phyloP scores from a whole-genome alignment of 2,329 filamentous ascomycete species.

The Phaeoacremonium minimum region DNA sequence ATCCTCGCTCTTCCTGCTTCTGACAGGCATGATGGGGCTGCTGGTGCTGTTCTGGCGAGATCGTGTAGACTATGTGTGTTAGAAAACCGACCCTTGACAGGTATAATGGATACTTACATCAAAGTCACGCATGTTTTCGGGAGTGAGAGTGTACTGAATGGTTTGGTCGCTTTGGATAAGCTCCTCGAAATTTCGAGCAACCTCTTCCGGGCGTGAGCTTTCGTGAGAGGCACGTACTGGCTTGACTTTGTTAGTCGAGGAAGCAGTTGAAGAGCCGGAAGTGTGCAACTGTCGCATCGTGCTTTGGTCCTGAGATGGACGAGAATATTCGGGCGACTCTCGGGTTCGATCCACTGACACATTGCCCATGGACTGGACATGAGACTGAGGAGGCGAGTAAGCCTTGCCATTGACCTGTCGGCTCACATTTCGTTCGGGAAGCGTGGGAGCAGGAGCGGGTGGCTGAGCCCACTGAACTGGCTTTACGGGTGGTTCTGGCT shows the following conservation, averaged over 20 bases:
- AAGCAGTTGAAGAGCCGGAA: conserved; percentile 47
- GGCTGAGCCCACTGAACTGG: conserved; percentile 14
- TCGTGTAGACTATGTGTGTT: conserved; percentile 33
- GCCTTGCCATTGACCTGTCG: conserved; percentile 12
- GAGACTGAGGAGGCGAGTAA: conserved; percentile 4
- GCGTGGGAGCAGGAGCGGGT: conserved; percentile 11
- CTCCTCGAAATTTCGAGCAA: conserved; percentile 69
- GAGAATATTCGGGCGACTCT: conserved; percentile 24
- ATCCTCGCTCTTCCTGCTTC: conserved; percentile 43
- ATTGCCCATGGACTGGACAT: conserved; percentile 26
- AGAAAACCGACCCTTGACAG: too few species aligned
- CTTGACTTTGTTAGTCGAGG: conserved; percentile 45
- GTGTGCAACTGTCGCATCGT: conserved; percentile 34
- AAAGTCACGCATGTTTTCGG: conserved; percentile 72
- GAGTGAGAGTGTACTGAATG: conserved; percentile 77
- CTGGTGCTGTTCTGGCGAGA: too few species aligned
- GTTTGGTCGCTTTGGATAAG: conserved; percentile 80
- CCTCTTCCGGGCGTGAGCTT: conserved; percentile 48
- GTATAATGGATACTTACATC: conserved; percentile 59
- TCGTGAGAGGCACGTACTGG: conserved; percentile 56
- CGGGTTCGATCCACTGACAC: conserved; percentile 31
- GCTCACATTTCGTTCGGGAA: conserved; percentile 20
- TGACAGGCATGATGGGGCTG: conserved; percentile 36
- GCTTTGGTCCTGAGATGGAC: conserved; percentile 11
- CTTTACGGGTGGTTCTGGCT: conserved; percentile 27